Evolutionary conservation across 2,329 filamentous ascomycete genomes (phyloP), one percentile per base, ranked within the genome.

Genomic region (Diplodia sapinea): DNA sequence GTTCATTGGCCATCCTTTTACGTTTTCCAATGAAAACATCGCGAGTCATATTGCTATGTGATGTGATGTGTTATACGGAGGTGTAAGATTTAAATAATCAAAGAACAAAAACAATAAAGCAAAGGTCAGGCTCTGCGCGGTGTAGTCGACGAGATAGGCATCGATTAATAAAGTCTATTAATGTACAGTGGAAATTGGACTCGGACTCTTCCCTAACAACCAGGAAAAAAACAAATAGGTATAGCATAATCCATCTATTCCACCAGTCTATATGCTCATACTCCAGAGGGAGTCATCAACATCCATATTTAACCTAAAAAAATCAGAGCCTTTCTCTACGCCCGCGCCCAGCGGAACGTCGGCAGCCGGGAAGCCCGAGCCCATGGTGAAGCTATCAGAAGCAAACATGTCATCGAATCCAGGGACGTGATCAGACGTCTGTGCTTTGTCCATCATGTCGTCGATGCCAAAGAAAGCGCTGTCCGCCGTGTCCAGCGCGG

Each of bases 241-340:
- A 33, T 33, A 33, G 31, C 9, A 33, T 33, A 33, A 33, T 33
- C 9, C 9, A 33, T 33, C 9, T n/a, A 17, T 43, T 43, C 17
- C 40, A 7, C 20, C 20, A 3, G 29, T n/a, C 51, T 54, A 54
- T 31, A 31, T 31, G 29, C 26, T 29, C 26, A 54, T 31, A 54
- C 29, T 54, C 26, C 56, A 59, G 17, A 59, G 36, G 12, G 13
- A n/a, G 43, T 59, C 56, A 17, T 59, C 56, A 1, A 47, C 36
- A 11, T 59, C 56, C 56, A 59, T 31, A 6, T 31, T 36, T n/a
- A 59, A 59, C 38, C 36, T 59, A 17, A 59, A 59, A 9, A 29
- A 13, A 59, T 47, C 55, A 4, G 36, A 11, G 5, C 12, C 38
- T 20, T 36, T 56, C 1, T 8, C 54, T 8, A 38, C 12, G 0